A percentile compares a stretch with the other conserved stretches of the same genome.
phyloP scores from a whole-genome alignment of 768 basidiomycete species.

The Dentipellis sp. region DNA sequence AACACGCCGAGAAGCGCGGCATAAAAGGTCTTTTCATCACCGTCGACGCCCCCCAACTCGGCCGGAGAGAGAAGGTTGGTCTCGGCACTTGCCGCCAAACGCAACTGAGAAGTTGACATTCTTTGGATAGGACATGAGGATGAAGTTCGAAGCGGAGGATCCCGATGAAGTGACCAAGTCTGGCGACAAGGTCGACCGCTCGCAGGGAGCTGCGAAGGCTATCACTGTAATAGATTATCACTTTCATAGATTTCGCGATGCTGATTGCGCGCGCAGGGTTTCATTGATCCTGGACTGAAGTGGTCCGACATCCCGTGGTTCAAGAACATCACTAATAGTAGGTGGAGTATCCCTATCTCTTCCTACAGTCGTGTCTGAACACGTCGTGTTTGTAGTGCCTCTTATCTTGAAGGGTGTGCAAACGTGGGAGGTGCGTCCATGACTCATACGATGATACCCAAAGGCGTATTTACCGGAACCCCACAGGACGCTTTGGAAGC shows the following conservation, averaged over 20 bases:
- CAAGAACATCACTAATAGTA: constrained; percentile 48
- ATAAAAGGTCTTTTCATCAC: constrained; percentile 95
- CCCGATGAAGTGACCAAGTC: constrained; percentile 43
- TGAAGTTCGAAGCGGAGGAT: constrained; percentile 85
- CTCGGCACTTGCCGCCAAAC: too few species aligned
- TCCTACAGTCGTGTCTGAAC: neutral
- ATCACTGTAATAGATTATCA: constrained; percentile 58
- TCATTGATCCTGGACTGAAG: constrained; percentile 85
- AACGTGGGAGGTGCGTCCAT: constrained; percentile 37
- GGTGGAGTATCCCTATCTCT: neutral
- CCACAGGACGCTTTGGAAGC: constrained; percentile 40
- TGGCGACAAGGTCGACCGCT: constrained; percentile 56
- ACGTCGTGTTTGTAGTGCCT: constrained; percentile 32
- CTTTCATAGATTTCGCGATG: neutral
- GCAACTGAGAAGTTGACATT: neutral
- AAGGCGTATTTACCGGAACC: neutral
- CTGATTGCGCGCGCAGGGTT: constrained; percentile 42
- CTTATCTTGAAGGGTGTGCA: constrained; percentile 59
- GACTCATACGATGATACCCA: neutral
- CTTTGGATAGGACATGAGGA: constrained; percentile 77
- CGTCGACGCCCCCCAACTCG: constrained; percentile 94
- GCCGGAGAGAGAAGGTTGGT: constrained; percentile 74
- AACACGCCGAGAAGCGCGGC: constrained; percentile 85
- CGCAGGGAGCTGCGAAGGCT: constrained; percentile 89
- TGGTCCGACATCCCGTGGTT: constrained; percentile 79